A percentile compares a stretch with the other conserved stretches of the same genome.
phyloP scores from a whole-genome alignment of 2,329 filamentous ascomycete species.

The Alternaria solani region DNA sequence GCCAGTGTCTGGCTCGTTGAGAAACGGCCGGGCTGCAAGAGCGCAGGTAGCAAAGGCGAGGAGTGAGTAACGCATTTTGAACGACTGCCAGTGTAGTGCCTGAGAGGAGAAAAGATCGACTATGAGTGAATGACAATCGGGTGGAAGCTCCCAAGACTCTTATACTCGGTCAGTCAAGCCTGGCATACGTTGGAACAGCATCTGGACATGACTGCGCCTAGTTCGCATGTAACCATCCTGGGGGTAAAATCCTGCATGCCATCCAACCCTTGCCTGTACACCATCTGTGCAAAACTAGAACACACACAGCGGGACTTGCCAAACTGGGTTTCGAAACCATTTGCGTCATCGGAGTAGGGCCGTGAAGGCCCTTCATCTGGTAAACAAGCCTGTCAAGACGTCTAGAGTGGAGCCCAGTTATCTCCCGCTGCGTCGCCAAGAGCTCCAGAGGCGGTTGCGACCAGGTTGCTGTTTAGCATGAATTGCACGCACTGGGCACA shows the following conservation, averaged over 20 bases:
- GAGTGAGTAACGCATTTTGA: constrained; percentile 34
- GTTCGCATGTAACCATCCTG: neutral
- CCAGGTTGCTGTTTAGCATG: constrained; percentile 13
- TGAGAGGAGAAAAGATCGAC: constrained; percentile 6
- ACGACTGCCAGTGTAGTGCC: constrained; percentile 1
- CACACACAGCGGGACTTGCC: constrained; percentile 6
- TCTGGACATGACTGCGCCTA: neutral
- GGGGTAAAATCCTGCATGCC: constrained; percentile 1
- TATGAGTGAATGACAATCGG: neutral
- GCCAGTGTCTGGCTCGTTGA: constrained; percentile 50
- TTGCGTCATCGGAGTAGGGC: constrained; percentile 15
- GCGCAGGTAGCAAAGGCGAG: constrained; percentile 35
- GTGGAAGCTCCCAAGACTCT: constrained; percentile 9
- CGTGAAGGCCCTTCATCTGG: constrained; percentile 7
- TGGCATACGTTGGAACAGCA: neutral
- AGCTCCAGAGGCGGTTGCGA: constrained; percentile 8
- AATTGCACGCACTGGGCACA: constrained; percentile 13
- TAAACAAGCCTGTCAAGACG: constrained; percentile 9
- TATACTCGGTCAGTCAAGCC: constrained; percentile 10
- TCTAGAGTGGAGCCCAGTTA: constrained; percentile 11
- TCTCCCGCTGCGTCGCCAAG: constrained; percentile 18
- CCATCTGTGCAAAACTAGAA: constrained; percentile 6
- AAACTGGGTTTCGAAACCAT: constrained; percentile 13
- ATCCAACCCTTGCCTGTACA: constrained; percentile 9
- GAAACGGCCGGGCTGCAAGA: constrained; percentile 44